Evolutionary conservation across 2,329 filamentous ascomycete genomes (phyloP).

Genomic region (Neonectria punicea): DNA sequence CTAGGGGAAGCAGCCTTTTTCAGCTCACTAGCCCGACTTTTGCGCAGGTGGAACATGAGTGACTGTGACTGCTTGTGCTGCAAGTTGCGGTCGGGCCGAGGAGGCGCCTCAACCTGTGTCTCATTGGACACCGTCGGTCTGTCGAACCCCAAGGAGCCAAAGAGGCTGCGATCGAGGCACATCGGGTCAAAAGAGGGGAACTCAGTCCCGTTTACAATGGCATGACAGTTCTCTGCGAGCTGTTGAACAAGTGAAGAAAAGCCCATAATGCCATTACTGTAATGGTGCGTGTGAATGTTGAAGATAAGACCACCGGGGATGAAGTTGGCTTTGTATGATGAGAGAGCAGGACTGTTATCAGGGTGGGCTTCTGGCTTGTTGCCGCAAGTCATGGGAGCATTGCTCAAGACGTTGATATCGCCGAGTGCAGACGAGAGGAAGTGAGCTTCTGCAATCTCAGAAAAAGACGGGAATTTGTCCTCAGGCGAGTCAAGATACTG

Average conservation of each 20-base stretch:
- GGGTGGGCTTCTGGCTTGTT: slow-evolving; percentile 52
- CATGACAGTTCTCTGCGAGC: slow-evolving; percentile 55
- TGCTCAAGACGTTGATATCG: slow-evolving; percentile 47
- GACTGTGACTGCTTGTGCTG: slow-evolving; percentile 20
- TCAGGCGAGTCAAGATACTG: slow-evolving; percentile 51
- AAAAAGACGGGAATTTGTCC: slow-evolving; percentile 49
- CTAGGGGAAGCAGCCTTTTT: slow-evolving; percentile 19
- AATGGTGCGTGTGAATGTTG: slow-evolving; percentile 54
- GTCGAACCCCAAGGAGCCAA: slow-evolving; percentile 35
- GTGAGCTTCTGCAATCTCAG: slow-evolving; percentile 50
- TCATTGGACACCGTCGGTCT: slow-evolving; percentile 4
- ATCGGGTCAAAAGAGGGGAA: slow-evolving; percentile 49
- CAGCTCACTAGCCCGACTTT: slow-evolving; percentile 18
- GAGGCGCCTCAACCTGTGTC: slow-evolving; percentile 17
- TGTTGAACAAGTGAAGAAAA: slow-evolving; percentile 50
- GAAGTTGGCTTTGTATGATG: slow-evolving; percentile 54
- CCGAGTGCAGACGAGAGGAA: slow-evolving; percentile 48
- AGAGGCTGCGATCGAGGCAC: slow-evolving; percentile 48
- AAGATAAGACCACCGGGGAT: slow-evolving; percentile 54
- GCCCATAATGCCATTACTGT: slow-evolving; percentile 52
- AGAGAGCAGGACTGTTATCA: slow-evolving; percentile 45
- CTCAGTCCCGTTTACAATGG: slow-evolving; percentile 43
- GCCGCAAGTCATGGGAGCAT: slow-evolving; percentile 51
- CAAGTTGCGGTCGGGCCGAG: slow-evolving; percentile 7
- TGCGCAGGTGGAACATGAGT: slow-evolving; percentile 23